Evolutionary conservation across 2,329 filamentous ascomycete genomes (phyloP), one percentile per base, ranked within the genome.

Genomic region (Knoxdaviesia capensis): DNA sequence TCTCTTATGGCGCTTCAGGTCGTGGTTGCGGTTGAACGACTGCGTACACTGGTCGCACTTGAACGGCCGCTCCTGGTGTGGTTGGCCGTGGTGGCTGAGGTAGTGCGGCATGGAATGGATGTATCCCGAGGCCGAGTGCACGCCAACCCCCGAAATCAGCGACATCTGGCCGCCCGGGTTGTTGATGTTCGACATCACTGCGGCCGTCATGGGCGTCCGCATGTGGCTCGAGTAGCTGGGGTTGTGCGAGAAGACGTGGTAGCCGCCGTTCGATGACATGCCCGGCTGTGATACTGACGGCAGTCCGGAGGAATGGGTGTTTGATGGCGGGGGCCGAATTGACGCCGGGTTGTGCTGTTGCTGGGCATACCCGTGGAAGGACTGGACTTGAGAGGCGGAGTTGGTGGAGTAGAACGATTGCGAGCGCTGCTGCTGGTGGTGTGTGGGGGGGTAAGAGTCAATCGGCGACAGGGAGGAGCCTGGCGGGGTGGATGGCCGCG

Each of bases 1-100:
- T 40, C 86, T 68, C 66, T 94, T 94, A 58, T 98, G 90, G 41
- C 90, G 73, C 62, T 98, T 98, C 51, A 96, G 60, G 54, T 96
- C 90, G 54, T 96, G 90, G 49, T 96, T 96, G 5, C 90, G 71
- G 58, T 93, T 96, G 63, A 98, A 98, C 34, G 83, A 87, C 56
- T 93, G 85, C 0, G 82, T 75, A 54, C 90, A 98, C 54, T 82
- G 72, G 51, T 96, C 86, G 56, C 90, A 98, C 59, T 87, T 87
- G 66, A 93, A 96, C 0, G 90, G 90, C 5, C 88, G 75, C 50
- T 96, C 88, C 44, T 71, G 71, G 7, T 64, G 61, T 7, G 43
- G 31, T 8, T 33, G 44, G 46, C 57, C 56, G 20, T 64, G 63
- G 20, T 59, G 56, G 45, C 84, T 82, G 59, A 87, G 71, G 48